Evolutionary conservation across 306 rosid genomes (phyloP).

Genomic region (Alnus rubra): DNA sequence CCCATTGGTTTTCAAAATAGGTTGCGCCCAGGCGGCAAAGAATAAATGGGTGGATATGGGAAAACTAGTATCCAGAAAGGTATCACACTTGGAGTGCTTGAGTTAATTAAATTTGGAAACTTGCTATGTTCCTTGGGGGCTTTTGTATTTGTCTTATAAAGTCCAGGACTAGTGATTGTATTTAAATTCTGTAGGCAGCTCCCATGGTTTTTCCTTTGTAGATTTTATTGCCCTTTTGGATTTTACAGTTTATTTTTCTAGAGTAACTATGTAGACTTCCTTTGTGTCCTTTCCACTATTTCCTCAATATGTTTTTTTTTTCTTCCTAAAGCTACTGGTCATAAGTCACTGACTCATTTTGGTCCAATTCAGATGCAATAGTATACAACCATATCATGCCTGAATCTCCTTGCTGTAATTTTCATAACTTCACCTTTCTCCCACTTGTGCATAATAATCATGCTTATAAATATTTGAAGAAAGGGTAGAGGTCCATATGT

Average conservation of each 20-base stretch:
- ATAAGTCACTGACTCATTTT: not conserved
- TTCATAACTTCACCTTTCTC: not conserved
- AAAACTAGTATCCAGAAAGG: slow-evolving; percentile 73
- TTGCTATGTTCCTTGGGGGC: not conserved
- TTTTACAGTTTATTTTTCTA: not conserved
- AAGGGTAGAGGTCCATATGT: not conserved
- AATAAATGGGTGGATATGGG: slow-evolving; percentile 91
- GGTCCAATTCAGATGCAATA: not conserved
- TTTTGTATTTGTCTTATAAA: not conserved
- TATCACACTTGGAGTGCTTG: slow-evolving; percentile 9
- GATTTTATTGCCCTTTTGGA: not conserved
- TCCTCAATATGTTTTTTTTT: not conserved
- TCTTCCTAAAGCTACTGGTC: not conserved
- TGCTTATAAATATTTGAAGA: not conserved
- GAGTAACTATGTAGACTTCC: not conserved
- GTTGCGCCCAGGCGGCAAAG: slow-evolving; percentile 78
- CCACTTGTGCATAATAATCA: not conserved
- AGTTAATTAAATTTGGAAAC: not conserved
- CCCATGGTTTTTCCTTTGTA: not conserved
- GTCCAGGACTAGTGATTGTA: not conserved
- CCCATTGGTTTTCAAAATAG: slow-evolving; percentile 67
- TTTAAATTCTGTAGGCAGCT: not conserved
- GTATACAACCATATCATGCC: slow-evolving; percentile 1
- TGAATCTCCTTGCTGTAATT: not conserved
- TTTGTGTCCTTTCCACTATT: not conserved